Conservation (phyloP, 352 stramenopile genomes). For the Globisporangium recalcitrans region DNA sequence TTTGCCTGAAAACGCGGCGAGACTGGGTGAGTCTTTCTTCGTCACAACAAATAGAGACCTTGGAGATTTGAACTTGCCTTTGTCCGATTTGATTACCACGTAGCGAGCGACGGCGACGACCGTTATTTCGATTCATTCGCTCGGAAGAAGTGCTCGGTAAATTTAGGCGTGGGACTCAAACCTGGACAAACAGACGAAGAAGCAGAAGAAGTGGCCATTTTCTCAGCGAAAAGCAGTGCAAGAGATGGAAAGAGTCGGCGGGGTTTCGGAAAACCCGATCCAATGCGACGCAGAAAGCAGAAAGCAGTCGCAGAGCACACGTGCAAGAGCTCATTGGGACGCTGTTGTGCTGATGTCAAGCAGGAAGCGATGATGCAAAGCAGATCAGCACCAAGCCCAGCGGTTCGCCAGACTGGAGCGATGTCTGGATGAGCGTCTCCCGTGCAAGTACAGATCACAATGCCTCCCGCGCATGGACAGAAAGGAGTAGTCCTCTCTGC, state of each 20-base stretch:
- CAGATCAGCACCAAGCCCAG: background rate
- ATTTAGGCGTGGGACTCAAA: conserved; percentile 14
- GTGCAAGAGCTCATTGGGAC: background rate
- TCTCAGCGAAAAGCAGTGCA: conserved; percentile 4
- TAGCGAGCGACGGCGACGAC: background rate
- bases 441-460: conserved; percentile 5
- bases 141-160: conserved; percentile 5
- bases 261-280: background rate
- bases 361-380: background rate
- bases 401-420: background rate
- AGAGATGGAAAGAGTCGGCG: background rate
- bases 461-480: background rate
- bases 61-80: background rate
- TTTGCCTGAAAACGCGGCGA: background rate
- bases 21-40: background rate
- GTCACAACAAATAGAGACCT: conserved; percentile 3
- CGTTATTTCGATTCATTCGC: background rate
- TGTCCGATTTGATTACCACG: background rate
- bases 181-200: background rate
- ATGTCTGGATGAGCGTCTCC: background rate
- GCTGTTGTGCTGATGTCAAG: background rate
- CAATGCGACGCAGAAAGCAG: background rate
- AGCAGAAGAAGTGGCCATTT: conserved; percentile 3
- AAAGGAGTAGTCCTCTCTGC: conserved; percentile 13
- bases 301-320: no score